Evolutionary conservation across 2,329 filamentous ascomycete species (phyloP), one percentile per base, ranked within the genome.

Genomic region (Nemania diffusa): DNA sequence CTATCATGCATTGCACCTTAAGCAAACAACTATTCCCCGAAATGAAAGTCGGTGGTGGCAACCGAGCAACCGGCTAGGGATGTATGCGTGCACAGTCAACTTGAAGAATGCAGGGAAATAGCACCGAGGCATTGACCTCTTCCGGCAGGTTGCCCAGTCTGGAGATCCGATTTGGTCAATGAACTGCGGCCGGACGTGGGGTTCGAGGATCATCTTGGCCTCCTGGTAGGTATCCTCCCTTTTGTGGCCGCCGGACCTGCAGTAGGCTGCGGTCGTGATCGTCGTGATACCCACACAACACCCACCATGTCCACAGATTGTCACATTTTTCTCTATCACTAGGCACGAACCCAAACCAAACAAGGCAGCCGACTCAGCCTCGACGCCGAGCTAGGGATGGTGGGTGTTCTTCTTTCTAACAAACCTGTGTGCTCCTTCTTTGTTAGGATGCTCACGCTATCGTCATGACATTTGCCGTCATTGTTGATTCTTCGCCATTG

Each of bases 181-280:
- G 22, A 26, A 17, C 29, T 13, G 37, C 26, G 40, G 34, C 2
- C n/a, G 34, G 27, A 17, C 32, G 44, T 56, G 17, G 40, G 50
- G 58, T 67, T 59, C 55, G 50, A 55, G 64, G 64, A 44, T 50
- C 53, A 42, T 34, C 53, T 40, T n/a, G 37, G 57, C 58, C 3
- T 52, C 34, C 37, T 55, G 52, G 46, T 55, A 52, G 15, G n/a
- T n/a, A n/a, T 32, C 34, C 15, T 44, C 24, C 37, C 37, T 44
- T 24, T 15, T 50, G 32, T 44, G 17, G 46, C 46, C 17, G 48
- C 32, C 37, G 58, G 64, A 59, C 63, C 67, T 68, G 58, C 56
- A 58, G 58, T 67, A 67, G 56, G n/a, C n/a, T n/a, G n/a, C n/a
- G 57, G 24, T 27, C 24, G 50, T 32, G 66, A 68, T 68, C 66